Percentiles rank a stretch among this genome's conserved stretches.
phyloP scores from a whole-genome alignment of 139 green algal species.

The Chlorella sp. region DNA sequence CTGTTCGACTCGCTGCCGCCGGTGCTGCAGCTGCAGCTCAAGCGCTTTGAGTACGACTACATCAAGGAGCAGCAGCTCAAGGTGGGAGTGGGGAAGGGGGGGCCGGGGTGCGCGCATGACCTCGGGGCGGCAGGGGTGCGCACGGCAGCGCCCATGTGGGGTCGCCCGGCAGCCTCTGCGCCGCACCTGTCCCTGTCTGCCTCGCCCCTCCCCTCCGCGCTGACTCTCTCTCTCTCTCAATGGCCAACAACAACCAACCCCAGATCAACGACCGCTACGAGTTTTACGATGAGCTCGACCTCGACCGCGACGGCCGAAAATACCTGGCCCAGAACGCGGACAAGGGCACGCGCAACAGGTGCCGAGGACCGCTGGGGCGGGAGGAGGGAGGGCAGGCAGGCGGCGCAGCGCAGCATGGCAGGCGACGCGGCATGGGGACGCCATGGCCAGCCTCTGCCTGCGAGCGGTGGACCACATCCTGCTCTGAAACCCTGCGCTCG shows the following conservation, averaged over 20 bases:
- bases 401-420: neutral
- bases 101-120: neutral
- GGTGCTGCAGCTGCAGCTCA: slow-evolving; percentile 97
- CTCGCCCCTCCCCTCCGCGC: neutral
- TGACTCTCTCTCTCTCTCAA: neutral
- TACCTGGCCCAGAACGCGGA: slow-evolving; percentile 82
- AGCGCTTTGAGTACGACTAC: slow-evolving; percentile 98
- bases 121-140: neutral
- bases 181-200: slow-evolving; percentile 23
- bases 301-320: slow-evolving; percentile 58
- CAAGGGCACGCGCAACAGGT: slow-evolving; percentile 30
- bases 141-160: neutral
- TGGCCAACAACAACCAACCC: too few species aligned
- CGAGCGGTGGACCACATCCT: neutral
- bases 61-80: slow-evolving; percentile 84
- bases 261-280: slow-evolving; percentile 97
- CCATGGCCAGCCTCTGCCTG: neutral
- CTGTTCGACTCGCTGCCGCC: slow-evolving; percentile 91
- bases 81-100: slow-evolving; percentile 35
- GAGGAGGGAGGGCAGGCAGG: neutral
- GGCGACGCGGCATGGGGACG: neutral
- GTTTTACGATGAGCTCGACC: slow-evolving; percentile 90
- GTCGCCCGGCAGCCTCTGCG: neutral
- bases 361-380: neutral
- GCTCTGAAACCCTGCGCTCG: neutral